Conservation (phyloP, 345 rosid genomes). For the Populus davidiana region DNA sequence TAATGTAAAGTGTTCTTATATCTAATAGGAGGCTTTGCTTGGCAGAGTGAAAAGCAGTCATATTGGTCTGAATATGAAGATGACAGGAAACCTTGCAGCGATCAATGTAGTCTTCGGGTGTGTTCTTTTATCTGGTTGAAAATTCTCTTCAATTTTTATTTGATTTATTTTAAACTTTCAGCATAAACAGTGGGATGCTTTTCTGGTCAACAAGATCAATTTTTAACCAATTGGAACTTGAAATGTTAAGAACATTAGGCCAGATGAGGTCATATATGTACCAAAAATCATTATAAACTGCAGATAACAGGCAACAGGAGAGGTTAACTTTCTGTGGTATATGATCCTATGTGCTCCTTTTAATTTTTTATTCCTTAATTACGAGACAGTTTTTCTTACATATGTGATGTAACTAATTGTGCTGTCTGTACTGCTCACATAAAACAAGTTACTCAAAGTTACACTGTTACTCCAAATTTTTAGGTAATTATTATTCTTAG, state of each 20-base stretch:
- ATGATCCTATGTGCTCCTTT: neutral
- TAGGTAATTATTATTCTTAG: neutral
- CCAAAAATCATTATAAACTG: neutral
- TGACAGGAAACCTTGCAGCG: slow-evolving; percentile 81
- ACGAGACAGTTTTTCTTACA: neutral
- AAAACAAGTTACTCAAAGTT: neutral
- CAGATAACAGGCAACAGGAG: neutral
- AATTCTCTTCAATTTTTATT: neutral
- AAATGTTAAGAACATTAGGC: neutral
- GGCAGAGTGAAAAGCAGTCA: slow-evolving; percentile 82
- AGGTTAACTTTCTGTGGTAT: neutral
- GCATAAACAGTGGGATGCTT: neutral
- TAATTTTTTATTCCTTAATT: neutral
- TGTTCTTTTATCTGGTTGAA: neutral
- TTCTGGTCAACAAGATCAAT: neutral
- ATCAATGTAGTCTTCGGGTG: slow-evolving; percentile 79
- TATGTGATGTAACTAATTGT: neutral
- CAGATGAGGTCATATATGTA: neutral
- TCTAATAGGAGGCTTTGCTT: slow-evolving; percentile 33
- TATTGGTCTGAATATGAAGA: slow-evolving; percentile 80
- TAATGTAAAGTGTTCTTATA: slow-evolving; percentile 9
- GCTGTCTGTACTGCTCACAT: neutral
- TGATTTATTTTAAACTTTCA: neutral
- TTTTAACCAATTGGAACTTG: neutral
- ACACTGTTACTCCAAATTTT: neutral